Percentiles rank a stretch among this genome's conserved stretches.
Conservation (phyloP, 805 yeast genomes). For the Vanderwaltozyma yarrowii region DNA sequence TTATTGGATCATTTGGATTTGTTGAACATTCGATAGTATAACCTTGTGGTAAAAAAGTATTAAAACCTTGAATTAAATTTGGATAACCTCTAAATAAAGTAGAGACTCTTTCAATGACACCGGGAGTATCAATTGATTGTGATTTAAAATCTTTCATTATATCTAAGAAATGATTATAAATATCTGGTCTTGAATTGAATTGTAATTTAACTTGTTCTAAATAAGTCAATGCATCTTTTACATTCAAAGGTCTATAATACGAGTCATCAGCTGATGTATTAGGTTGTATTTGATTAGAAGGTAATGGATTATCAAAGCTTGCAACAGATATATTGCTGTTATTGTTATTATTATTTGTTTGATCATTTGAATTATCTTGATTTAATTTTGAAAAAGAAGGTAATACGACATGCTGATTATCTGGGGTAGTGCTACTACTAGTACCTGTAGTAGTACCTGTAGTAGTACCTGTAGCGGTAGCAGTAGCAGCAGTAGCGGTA, state of each 20-base stretch:
- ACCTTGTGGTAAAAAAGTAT: constrained; percentile 95
- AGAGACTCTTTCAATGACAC: constrained; percentile 93
- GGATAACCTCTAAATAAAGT: constrained; percentile 88
- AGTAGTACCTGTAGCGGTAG: neutral
- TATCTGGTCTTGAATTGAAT: constrained; percentile 86
- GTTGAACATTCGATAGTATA: constrained; percentile 84
- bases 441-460: neutral
- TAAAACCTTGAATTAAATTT: constrained; percentile 89
- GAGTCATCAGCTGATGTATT: constrained; percentile 12
- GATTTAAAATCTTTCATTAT: constrained; percentile 98
- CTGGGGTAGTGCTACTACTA: too few relatives aligned
- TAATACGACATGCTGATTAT: constrained; percentile 4
- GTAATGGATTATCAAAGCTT: constrained; percentile 25
- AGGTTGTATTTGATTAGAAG: constrained; percentile 9
- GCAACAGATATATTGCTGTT: constrained; percentile 15
- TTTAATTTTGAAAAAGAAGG: constrained; percentile 8
- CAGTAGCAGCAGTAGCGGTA: too few relatives aligned
- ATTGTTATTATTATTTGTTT: constrained; percentile 1
- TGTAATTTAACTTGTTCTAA: constrained; percentile 92
- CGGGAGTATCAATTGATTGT: constrained; percentile 94
- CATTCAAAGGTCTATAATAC: constrained; percentile 73
- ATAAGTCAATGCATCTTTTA: constrained; percentile 90
- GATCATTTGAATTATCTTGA: neutral
- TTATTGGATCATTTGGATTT: constrained; percentile 84
- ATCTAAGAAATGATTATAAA: constrained; percentile 90